Conservation (phyloP, 2,329 filamentous ascomycete genomes). For the Pseudogymnoascus sp. region DNA sequence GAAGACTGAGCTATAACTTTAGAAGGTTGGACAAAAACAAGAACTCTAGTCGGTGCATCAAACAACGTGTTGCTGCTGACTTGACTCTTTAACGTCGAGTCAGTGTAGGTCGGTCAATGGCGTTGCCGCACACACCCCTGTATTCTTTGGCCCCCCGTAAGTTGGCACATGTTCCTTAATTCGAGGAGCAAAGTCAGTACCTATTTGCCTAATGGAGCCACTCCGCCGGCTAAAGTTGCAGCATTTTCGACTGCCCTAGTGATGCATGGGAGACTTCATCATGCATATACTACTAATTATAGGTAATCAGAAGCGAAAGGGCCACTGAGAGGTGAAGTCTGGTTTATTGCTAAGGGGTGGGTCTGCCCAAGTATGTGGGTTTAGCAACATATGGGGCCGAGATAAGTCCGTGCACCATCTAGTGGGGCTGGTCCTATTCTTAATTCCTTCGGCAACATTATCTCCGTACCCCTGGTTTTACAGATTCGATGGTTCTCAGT, state of each 20-base stretch:
- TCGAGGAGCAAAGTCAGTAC: background rate
- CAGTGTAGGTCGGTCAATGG: background rate
- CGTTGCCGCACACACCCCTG: conserved; percentile 19
- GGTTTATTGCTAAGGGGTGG: background rate
- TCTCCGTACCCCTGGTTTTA: background rate
- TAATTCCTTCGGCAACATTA: background rate
- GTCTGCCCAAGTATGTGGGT: background rate
- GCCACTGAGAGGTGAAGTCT: background rate
- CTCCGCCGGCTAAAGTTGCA: background rate
- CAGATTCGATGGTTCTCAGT: background rate
- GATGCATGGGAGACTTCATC: background rate
- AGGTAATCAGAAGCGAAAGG: background rate
- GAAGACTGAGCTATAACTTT: background rate
- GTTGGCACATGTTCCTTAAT: background rate
- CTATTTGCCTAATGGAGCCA: background rate
- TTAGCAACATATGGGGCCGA: background rate
- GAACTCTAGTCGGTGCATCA: background rate
- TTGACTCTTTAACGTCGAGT: background rate
- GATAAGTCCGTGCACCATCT: background rate
- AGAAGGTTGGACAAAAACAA: background rate
- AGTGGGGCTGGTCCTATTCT: background rate
- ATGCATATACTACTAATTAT: background rate
- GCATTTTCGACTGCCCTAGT: background rate
- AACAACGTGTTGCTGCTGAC: background rate
- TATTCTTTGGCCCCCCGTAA: conserved; percentile 12